Conservation (phyloP, 176 grass and related monocot genomes). For the Raddia guianensis region DNA sequence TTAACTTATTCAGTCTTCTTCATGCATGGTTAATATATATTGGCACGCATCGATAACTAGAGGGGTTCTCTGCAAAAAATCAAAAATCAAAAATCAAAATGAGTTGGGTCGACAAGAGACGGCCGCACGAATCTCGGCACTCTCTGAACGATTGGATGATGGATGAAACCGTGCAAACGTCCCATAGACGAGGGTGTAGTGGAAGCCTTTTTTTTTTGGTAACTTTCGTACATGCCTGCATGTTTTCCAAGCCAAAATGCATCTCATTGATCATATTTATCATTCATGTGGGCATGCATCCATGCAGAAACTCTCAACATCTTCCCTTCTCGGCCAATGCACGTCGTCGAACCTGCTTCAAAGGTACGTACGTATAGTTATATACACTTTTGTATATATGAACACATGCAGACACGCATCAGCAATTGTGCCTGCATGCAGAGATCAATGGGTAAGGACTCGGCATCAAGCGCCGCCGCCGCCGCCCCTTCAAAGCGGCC, state of each 20-base stretch:
- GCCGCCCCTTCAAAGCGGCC: constrained; percentile 2
- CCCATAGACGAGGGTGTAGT: no score
- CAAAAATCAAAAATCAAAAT: no score
- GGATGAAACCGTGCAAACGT: no score
- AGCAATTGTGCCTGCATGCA: background rate
- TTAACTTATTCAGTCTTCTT: background rate
- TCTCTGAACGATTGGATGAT: no score
- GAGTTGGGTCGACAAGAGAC: no score
- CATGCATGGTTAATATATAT: background rate
- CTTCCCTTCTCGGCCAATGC: constrained; percentile 80
- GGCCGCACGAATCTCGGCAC: no score
- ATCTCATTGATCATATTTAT: background rate
- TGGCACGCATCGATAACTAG: no score
- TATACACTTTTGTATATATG: no score
- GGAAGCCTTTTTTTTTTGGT: no score
- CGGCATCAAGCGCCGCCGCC: background rate
- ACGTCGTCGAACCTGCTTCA: constrained; percentile 43
- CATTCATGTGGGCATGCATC: constrained; percentile 12
- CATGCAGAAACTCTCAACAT: constrained; percentile 76
- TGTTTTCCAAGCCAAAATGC: background rate
- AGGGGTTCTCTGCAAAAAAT: no score
- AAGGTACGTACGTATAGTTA: constrained; percentile 16
- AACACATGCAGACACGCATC: background rate
- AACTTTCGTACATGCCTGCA: background rate
- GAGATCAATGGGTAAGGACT: constrained; percentile 2